Evolutionary conservation across 345 rosid species (phyloP), one percentile per base, ranked within the genome.

Genomic region (Eucalyptus polyanthemos): DNA sequence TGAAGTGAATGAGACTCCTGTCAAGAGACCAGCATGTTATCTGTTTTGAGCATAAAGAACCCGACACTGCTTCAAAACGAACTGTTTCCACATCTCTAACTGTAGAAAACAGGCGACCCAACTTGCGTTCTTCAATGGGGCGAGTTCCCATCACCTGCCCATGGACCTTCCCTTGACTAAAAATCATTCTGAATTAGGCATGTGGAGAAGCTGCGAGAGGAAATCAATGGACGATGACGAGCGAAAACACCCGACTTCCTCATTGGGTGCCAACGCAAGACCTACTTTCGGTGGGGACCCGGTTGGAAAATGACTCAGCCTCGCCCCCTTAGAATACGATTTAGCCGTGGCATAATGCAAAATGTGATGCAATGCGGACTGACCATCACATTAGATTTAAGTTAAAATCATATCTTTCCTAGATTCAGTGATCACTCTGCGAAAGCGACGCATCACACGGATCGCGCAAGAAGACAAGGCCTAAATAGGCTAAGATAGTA

Each of bases 401-500:
- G 86, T 53, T 42, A 50, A 85, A 83, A 19, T 85, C 91, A 87
- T 92, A 92, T 91, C 91, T 76, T 89, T 65, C 49, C 69, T 85
- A 86, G 93, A 92, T 91, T 89, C 88, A 67, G 60, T 29, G 89
- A 89, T 50, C 88, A 87, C 67, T 88, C 83, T 2, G 54, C 58
- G 94, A 93, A 89, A 93, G 60, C 86, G 94, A 93, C 92, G 86
- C 45, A 65, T 88, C 50, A 86, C 87, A 87, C 86, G 85, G 51
- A 54, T 67, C 49, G 86, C 34, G 34, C 16, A 54, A 90, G 67
- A 80, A 27, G 91, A 92, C 92, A 88, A 89, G 87, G 42, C 29
- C 88, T 50, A 24, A 37, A 69, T 7, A 24, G 14, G 19, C 34
- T 86, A 88, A 87, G 88, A 80, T 40, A 11, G 60, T 88, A 17